Base-by-base conservation (phyloP, 2,329 filamentous ascomycete genomes). In the Biscogniauxia sp. region DNA sequence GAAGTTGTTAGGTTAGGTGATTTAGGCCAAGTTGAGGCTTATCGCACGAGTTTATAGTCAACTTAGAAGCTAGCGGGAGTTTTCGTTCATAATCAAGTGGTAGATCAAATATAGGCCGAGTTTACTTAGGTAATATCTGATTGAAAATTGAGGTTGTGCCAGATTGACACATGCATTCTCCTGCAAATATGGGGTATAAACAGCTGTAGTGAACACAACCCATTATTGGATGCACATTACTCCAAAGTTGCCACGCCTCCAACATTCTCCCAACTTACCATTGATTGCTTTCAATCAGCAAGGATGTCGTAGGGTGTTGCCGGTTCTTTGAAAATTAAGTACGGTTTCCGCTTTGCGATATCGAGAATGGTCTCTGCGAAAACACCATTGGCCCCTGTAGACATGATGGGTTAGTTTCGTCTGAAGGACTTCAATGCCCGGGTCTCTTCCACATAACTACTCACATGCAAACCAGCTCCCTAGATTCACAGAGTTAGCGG, bases 301-400 rank as follows among this genome's bases (percentile, higher is more conserved):
- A 54, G 82, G 49, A 82, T 76, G 62, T 80, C 77, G 72, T 91
- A 92, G 28, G 86, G 79, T 64, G 82, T 76, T 3, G 80, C 82
- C 0, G 85, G 86, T 54, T 84, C 76, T 15, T 87, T 88, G 74
- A 97, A 97, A 49, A 98, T 83, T 68, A 98, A 75, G 75, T 96
- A 86, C 3, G 95, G 95, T 76, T 96, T 97, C 73, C 94, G 81
- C 76, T 89, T 88, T 1, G 93, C 95, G 56, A 99, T 74, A 78
- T 97, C 92, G 56, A 99, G 78, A 53, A 99, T 92, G 0, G 93
- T 96, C 75, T 92, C 89, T 15, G 94, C 93, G 77, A 97, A 98
- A 11, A 99, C 92, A 0, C 92, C 95, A 69, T 99, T 99, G 11
- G 95, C 95, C 95, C 93, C 77, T 79, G 59, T 60, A 53, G 51